Conservation (phyloP, 768 basidiomycete species). For the Auriculariales sp. region DNA sequence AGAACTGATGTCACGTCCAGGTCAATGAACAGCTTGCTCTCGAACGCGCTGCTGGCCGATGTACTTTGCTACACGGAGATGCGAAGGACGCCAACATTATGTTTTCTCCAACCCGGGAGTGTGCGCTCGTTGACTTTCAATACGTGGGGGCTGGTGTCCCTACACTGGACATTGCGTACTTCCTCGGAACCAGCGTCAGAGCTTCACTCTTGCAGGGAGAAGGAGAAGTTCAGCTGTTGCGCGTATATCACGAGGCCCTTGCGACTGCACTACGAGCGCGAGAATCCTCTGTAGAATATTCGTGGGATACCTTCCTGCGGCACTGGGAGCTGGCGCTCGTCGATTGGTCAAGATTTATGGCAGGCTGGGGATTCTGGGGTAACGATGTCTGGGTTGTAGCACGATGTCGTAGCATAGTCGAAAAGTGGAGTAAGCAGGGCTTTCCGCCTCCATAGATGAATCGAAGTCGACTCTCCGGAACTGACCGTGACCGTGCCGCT, state of each 20-base stretch:
- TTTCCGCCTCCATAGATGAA: too few species aligned
- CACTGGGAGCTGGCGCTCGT: conserved; percentile 5
- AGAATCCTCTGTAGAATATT: background rate
- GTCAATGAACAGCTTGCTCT: background rate
- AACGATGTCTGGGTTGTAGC: conserved; percentile 1
- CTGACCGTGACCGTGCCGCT: too few species aligned
- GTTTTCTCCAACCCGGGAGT: background rate
- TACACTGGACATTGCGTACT: conserved; percentile 3
- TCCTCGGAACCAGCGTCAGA: conserved; percentile 2
- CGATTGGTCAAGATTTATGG: conserved; percentile 6
- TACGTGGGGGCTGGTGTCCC: conserved; percentile 1
- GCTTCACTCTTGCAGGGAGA: background rate
- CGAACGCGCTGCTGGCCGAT: background rate
- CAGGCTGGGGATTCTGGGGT: conserved; percentile 6
- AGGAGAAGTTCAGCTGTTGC: background rate
- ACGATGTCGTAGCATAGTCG: background rate
- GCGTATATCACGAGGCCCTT: conserved; percentile 1
- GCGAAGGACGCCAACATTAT: conserved; percentile 4
- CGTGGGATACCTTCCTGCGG: background rate
- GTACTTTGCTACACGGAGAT: conserved; percentile 4
- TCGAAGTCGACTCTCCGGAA: too few species aligned
- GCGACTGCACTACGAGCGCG: background rate
- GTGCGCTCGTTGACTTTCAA: conserved; percentile 4
- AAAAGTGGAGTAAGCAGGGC: background rate
- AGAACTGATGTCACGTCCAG: background rate